These are phyloP conservation scores for Paramecium octaurelia DNA, from an alignment of 73 alveolate species.

Conservation along the genomic window DNA sequence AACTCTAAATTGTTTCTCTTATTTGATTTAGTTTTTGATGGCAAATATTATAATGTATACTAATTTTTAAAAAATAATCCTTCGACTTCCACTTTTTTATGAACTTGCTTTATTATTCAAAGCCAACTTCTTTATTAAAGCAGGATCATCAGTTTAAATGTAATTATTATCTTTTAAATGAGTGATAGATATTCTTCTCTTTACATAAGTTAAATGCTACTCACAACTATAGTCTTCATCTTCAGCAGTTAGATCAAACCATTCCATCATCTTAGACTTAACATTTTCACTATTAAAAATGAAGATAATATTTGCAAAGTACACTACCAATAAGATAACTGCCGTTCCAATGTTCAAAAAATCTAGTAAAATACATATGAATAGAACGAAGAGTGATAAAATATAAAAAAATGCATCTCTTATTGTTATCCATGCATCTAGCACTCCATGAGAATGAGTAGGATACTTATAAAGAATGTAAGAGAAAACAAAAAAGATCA, in stretches of 20 bases:
- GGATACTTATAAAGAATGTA: neutral
- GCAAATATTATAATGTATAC: conserved; percentile 19
- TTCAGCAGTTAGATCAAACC: conserved; percentile 15
- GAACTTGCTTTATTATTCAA: neutral
- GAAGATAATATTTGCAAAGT: neutral
- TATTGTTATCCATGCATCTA: neutral
- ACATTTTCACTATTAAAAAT: neutral
- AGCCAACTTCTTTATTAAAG: neutral
- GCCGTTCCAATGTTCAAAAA: neutral
- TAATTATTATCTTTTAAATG: neutral
- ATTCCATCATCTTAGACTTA: conserved; percentile 13
- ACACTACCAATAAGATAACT: neutral
- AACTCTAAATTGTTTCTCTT: neutral
- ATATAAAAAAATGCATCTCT: neutral
- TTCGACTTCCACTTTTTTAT: neutral
- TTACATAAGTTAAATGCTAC: conserved; percentile 4
- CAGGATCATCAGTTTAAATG: neutral
- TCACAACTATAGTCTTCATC: conserved; percentile 28
- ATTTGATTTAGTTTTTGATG: neutral
- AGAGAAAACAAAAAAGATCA: conserved; percentile 4
- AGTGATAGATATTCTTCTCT: neutral
- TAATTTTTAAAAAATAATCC: neutral
- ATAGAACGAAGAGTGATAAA: neutral
- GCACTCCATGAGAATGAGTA: neutral
- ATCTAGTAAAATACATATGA: neutral